phyloP scores from a whole-genome alignment of 108 stramenopile genomes.

The Poteriospumella lacustris region DNA sequence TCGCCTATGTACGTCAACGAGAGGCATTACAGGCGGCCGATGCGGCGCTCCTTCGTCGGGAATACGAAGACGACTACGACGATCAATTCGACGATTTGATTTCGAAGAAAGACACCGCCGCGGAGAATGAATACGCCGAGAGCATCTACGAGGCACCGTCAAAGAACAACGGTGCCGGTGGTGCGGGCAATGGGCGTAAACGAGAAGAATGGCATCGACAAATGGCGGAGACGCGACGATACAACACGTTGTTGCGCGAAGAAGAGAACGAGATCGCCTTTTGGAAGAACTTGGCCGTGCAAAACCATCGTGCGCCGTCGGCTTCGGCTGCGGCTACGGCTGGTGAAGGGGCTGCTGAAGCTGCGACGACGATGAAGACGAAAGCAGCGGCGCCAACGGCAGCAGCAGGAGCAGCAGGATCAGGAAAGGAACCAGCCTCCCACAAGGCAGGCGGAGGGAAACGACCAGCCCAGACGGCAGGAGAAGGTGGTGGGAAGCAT shows the following conservation, averaged over 20 bases:
- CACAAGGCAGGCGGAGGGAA: background rate
- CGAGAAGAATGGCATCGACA: too few relatives aligned
- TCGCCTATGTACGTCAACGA: too few relatives aligned
- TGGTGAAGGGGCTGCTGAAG: background rate
- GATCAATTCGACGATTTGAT: background rate
- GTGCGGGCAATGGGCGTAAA: too few relatives aligned
- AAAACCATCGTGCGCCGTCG: background rate
- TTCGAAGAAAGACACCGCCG: too few relatives aligned
- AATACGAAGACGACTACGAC: conserved; percentile 12
- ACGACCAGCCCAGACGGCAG: background rate
- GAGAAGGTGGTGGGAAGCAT: background rate
- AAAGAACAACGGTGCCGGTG: too few relatives aligned
- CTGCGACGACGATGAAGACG: background rate
- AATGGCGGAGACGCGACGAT: too few relatives aligned
- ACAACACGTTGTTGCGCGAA: conserved; percentile 2
- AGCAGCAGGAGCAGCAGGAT: background rate
- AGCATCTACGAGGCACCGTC: too few relatives aligned
- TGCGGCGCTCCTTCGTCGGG: too few relatives aligned
- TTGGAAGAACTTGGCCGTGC: conserved; percentile 1
- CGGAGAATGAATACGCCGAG: too few relatives aligned
- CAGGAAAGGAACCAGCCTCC: background rate
- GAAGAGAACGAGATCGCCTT: background rate
- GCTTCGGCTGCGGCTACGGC: background rate
- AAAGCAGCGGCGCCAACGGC: background rate
- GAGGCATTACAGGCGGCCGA: too few relatives aligned